Base-by-base conservation (phyloP, 345 rosid species). In the Rubroshorea leprosula region DNA sequence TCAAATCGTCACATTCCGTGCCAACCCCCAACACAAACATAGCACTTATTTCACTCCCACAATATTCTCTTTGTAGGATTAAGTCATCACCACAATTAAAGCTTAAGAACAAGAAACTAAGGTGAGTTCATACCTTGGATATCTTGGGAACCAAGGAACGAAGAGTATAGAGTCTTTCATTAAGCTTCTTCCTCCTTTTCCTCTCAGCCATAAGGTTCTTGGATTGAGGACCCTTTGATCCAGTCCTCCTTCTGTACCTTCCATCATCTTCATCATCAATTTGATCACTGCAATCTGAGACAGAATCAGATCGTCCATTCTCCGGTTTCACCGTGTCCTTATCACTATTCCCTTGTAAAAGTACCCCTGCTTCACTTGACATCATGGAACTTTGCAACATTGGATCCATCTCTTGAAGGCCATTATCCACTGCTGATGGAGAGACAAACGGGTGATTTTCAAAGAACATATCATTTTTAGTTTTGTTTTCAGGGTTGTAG, bases 141-240 rank as follows among this genome's bases (percentile, higher is more conserved):
- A 92, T 89, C 8, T 45, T 85, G 5, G 99, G 99, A 68, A 93
- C 97, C 65, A 93, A 65, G 0, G 97, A 74, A 1, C 99, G 72
- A 18, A 89, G 95, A 51, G 80, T 71, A 7, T 83, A 87, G 61
- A 93, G 90, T 71, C 94, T 82, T 22, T 87, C 97, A 24, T 93
- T 93, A 58, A 93, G 86, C 76, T 84, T 93, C 69, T 85, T 93
- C 77, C 99, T 84, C 54, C 97, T 83, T 66, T 68, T 79, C 76
- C 97, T 78, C 78, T 93, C 99, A 57, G 99, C 97, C 53, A 70
- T 60, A 39, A 93, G 86, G 70, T 93, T 93, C 68, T 89, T 93
- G 0, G 94, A 79, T 63, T 74, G 83, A 54, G 83, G 77, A 22
- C 64, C 76, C 65, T 80, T 82, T 15, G 57, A 53, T 26, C 57